Evolutionary conservation across 2,329 filamentous ascomycete species (phyloP).

Genomic region (Immersiporthe knoxdaviesiana): DNA sequence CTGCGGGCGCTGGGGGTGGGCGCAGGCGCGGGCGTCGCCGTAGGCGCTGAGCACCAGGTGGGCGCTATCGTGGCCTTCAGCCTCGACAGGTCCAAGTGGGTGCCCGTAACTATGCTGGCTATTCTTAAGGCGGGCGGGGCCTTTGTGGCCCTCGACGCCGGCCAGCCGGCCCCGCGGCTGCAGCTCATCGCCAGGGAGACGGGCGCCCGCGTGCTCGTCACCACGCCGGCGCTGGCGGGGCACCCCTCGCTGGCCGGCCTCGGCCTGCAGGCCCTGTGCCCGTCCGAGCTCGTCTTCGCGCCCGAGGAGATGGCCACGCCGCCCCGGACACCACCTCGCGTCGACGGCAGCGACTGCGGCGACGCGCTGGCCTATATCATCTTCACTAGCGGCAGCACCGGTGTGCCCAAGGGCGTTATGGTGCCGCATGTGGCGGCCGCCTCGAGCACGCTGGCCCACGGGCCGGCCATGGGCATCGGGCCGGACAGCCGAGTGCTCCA

Average conservation of each 20-base stretch:
- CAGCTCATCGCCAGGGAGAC: not conserved
- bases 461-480: too few relatives aligned
- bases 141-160: constrained; percentile 7
- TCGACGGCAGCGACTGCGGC: too few relatives aligned
- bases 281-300: too few relatives aligned
- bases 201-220: too few relatives aligned
- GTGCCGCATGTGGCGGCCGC: not conserved
- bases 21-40: too few relatives aligned
- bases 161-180: not conserved
- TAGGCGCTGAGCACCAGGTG: not conserved
- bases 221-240: too few relatives aligned
- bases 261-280: too few relatives aligned
- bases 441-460: not conserved
- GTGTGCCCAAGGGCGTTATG: constrained; percentile 14
- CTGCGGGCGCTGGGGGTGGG: too few relatives aligned
- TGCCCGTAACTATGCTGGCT: constrained; percentile 12
- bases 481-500: not conserved
- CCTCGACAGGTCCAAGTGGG: constrained; percentile 5
- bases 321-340: too few relatives aligned
- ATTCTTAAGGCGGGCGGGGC: constrained; percentile 11
- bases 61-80: not conserved
- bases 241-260: too few relatives aligned
- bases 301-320: too few relatives aligned
- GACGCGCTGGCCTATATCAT: not conserved
- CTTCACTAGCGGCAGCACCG: constrained; percentile 11